Conservation (phyloP, 2,329 filamentous ascomycete species). For the Calycina herbarum region DNA sequence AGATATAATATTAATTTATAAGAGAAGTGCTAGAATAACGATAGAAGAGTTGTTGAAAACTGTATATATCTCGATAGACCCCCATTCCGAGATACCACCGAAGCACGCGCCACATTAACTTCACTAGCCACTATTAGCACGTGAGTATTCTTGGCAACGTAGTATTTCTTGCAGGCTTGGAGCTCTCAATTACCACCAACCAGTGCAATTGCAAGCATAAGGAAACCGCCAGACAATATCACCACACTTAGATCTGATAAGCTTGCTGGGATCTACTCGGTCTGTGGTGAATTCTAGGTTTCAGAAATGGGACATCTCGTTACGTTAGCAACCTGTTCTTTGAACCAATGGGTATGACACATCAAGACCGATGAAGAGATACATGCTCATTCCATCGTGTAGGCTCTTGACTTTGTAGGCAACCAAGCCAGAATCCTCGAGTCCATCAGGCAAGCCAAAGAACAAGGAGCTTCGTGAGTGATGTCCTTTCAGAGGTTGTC, state of each 20-base stretch:
- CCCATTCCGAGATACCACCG: too few species aligned
- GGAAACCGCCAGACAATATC: neutral
- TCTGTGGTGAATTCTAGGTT: neutral
- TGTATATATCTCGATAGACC: too few species aligned
- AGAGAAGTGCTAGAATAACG: neutral
- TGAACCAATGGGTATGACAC: conserved; percentile 31
- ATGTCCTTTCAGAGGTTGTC: neutral
- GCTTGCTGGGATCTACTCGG: neutral
- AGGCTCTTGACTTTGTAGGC: conserved; percentile 51
- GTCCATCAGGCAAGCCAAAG: conserved; percentile 56
- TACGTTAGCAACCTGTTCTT: conserved; percentile 12
- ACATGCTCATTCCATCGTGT: neutral
- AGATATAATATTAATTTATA: too few species aligned
- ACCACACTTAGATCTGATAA: neutral
- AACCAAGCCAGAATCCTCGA: conserved; percentile 60
- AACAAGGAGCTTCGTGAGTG: conserved; percentile 46
- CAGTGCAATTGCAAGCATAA: neutral
- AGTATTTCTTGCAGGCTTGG: neutral
- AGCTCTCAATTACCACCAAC: neutral
- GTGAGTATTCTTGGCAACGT: neutral
- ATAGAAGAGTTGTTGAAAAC: too few species aligned
- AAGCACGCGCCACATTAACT: too few species aligned
- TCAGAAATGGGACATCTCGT: conserved; percentile 11
- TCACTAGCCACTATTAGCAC: neutral
- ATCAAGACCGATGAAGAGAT: neutral